A percentile compares a stretch with the other conserved stretches of the same genome.
Conservation (phyloP, 257 asterid species). For the Marsdenia floribunda region DNA sequence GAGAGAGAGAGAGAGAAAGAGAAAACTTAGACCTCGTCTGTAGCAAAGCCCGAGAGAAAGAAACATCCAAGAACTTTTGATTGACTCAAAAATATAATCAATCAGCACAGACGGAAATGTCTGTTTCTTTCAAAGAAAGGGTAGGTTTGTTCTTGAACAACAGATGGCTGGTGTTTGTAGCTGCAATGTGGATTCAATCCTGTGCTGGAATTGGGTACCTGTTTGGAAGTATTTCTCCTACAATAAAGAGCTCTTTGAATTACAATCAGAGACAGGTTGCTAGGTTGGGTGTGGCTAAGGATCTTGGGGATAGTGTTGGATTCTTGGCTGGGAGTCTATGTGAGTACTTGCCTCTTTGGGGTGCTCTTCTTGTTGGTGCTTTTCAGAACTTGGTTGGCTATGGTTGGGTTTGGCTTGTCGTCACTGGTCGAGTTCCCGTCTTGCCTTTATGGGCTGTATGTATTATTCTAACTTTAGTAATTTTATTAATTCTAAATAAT, state of each 20-base stretch:
- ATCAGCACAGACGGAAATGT: background rate
- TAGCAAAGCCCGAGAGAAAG: background rate
- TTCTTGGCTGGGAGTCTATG: conserved; percentile 46
- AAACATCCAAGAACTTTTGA: background rate
- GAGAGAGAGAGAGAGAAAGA: background rate
- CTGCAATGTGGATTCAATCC: conserved; percentile 56
- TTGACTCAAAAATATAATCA: background rate
- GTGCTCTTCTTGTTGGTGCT: conserved; percentile 46
- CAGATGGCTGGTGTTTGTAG: conserved; percentile 53
- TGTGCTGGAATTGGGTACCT: conserved; percentile 51
- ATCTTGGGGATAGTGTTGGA: conserved; percentile 49
- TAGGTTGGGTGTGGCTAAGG: conserved; percentile 48
- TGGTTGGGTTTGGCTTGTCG: conserved; percentile 56
- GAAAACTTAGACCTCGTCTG: background rate
- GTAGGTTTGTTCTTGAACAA: conserved; percentile 30
- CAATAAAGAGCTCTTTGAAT: conserved; percentile 31
- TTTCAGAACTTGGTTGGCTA: conserved; percentile 41
- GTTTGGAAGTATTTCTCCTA: conserved; percentile 48
- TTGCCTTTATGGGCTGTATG: conserved; percentile 50
- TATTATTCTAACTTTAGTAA: conserved; percentile 12
- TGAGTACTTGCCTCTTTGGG: conserved; percentile 51
- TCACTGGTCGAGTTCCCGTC: conserved; percentile 36
- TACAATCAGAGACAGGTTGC: conserved; percentile 43
- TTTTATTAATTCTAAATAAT: too few species aligned
- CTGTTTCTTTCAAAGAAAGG: conserved; percentile 23